Percentiles rank a stretch among this genome's conserved stretches.
phyloP scores from a whole-genome alignment of 169 alveolate species.

The Cardiosporidium cionae region DNA sequence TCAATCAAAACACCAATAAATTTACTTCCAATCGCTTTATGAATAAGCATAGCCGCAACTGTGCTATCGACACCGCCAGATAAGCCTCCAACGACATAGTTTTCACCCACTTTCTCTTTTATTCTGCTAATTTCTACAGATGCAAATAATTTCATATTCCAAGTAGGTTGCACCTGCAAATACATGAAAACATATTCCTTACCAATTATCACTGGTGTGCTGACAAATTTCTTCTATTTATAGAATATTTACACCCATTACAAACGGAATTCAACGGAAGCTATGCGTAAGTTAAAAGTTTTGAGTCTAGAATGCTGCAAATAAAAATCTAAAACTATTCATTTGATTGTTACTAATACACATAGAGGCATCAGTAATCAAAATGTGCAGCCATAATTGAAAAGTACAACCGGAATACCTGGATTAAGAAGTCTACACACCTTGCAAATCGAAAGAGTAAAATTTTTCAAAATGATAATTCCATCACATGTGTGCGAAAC shows the following conservation, averaged over 20 bases:
- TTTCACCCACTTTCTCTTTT: constrained; percentile 2
- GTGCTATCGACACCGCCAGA: constrained; percentile 52
- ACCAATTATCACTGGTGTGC: no score
- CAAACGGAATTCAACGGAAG: no score
- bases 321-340: neutral
- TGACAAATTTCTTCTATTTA: no score
- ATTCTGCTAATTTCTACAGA: constrained; percentile 14
- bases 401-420: neutral
- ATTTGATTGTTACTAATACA: neutral
- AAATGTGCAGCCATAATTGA: neutral
- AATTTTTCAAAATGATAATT: constrained; percentile 33
- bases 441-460: constrained; percentile 13
- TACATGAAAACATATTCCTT: no score
- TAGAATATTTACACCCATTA: no score
- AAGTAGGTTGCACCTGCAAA: neutral
- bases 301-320: no score
- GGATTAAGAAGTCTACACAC: no score
- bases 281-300: no score
- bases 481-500: constrained; percentile 48
- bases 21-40: constrained; percentile 37
- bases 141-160: constrained; percentile 44
- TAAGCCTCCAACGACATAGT: constrained; percentile 39
- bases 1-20: constrained; percentile 48
- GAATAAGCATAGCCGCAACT: constrained; percentile 41
- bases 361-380: no score